Evolutionary conservation across 1,284 basidiomycete genomes (phyloP).

Genomic region (Malassezia pachydermatis): DNA sequence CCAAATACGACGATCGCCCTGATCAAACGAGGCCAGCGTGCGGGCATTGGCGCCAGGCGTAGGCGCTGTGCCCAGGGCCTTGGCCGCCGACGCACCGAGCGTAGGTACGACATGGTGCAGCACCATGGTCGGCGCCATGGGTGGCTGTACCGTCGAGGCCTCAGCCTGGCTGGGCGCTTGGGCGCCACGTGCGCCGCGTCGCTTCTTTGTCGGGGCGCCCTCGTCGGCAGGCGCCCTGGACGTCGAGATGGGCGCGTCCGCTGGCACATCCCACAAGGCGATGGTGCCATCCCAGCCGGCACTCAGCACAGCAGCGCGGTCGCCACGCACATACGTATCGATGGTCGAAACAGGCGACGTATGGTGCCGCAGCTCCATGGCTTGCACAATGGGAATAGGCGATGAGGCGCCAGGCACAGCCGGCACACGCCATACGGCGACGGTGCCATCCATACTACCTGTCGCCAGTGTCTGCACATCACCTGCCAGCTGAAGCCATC

Average conservation of each 20-base stretch:
- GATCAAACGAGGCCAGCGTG: slow-evolving; percentile 5
- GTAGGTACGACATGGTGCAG: slow-evolving; percentile 12
- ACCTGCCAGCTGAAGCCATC: slow-evolving; percentile 51
- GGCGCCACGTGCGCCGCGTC: slow-evolving; percentile 6
- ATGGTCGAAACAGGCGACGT: slow-evolving; percentile 24
- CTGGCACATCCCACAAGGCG: slow-evolving; percentile 32
- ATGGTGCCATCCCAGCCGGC: slow-evolving; percentile 41
- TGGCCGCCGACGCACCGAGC: slow-evolving; percentile 10
- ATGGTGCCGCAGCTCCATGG: slow-evolving; percentile 23
- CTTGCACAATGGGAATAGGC: slow-evolving; percentile 11
- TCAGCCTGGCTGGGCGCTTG: slow-evolving; percentile 17
- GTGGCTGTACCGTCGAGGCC: neutral
- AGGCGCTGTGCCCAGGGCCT: slow-evolving; percentile 9
- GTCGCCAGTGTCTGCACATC: slow-evolving; percentile 57
- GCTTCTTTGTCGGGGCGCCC: slow-evolving; percentile 11
- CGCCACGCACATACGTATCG: slow-evolving; percentile 17
- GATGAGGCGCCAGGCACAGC: neutral
- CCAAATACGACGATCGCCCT: slow-evolving; percentile 21
- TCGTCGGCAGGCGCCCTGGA: no score
- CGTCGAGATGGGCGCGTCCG: slow-evolving; percentile 2
- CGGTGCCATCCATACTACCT: slow-evolving; percentile 70
- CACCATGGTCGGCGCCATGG: slow-evolving; percentile 6
- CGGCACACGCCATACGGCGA: slow-evolving; percentile 33
- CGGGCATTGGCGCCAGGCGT: slow-evolving; percentile 28
- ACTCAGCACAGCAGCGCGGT: slow-evolving; percentile 18